Percentiles rank a stretch among this genome's conserved stretches.
These are phyloP conservation scores for Austroboletus novae-zelandiae DNA, from an alignment of 1,284 basidiomycete genomes.

Conservation along the genomic window DNA sequence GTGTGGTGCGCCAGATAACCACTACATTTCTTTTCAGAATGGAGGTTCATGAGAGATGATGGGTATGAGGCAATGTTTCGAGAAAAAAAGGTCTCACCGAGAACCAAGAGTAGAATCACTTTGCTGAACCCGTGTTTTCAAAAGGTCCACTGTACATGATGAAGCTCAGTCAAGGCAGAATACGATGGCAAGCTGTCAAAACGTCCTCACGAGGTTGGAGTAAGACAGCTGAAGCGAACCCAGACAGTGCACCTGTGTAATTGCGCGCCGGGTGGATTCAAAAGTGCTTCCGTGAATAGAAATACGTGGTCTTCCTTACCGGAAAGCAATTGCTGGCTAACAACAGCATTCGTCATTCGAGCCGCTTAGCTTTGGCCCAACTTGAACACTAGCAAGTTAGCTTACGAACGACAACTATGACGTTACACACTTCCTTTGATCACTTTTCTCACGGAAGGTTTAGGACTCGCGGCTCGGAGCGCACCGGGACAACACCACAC, in stretches of 20 bases:
- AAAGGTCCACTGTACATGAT: slow-evolving; percentile 65
- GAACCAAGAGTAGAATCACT: slow-evolving; percentile 45
- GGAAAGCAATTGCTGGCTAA: slow-evolving; percentile 70
- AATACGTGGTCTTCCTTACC: slow-evolving; percentile 38
- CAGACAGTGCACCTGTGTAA: slow-evolving; percentile 64
- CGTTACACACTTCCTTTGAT: no score
- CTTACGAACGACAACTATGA: no score
- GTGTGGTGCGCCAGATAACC: slow-evolving; percentile 50
- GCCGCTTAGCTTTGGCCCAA: background rate
- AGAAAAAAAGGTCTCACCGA: slow-evolving; percentile 31
- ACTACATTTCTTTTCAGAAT: slow-evolving; percentile 34
- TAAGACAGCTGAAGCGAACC: slow-evolving; percentile 67
- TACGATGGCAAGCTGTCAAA: background rate
- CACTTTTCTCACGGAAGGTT: no score
- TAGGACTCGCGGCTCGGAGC: no score
- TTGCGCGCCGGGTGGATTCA: background rate
- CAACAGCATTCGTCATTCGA: slow-evolving; percentile 31
- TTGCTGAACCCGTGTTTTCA: slow-evolving; percentile 89
- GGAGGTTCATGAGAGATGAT: background rate
- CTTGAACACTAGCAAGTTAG: no score
- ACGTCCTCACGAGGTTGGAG: slow-evolving; percentile 72
- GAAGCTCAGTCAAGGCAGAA: background rate
- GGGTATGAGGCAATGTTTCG: no score
- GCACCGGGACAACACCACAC: no score
- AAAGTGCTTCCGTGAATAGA: background rate